Evolutionary conservation across 352 stramenopile species (phyloP).

Genomic region (Phytophthora constricta): DNA sequence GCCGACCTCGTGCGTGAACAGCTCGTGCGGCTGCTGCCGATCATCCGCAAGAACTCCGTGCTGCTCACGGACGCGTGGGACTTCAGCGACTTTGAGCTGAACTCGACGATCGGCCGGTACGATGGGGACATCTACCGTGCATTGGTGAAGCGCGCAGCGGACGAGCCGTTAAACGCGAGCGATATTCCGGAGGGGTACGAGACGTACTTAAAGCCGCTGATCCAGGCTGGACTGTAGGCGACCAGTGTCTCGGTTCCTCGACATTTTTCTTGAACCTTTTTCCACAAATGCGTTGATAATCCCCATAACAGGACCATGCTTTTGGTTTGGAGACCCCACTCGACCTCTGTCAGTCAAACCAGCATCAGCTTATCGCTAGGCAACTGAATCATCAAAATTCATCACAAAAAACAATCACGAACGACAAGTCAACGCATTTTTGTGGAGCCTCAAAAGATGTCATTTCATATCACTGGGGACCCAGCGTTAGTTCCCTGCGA

Average conservation of each 20-base stretch:
- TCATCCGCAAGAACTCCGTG: conserved; percentile 3
- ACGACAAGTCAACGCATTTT: too few relatives aligned
- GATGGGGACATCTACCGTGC: conserved; percentile 1
- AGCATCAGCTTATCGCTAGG: too few relatives aligned
- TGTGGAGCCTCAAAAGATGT: conserved; percentile 5
- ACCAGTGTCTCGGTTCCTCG: background rate
- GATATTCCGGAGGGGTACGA: background rate
- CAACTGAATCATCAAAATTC: too few relatives aligned
- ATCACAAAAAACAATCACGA: too few relatives aligned
- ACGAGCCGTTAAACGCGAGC: background rate
- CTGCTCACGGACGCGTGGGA: conserved; percentile 1
- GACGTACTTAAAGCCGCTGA: background rate
- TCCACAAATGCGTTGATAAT: too few relatives aligned
- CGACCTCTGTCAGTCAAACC: too few relatives aligned
- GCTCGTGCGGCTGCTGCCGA: background rate
- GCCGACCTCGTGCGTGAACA: background rate
- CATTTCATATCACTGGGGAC: background rate
- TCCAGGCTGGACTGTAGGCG: background rate
- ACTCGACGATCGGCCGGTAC: conserved; percentile 1
- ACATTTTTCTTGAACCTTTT: too few relatives aligned
- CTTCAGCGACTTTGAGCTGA: background rate
- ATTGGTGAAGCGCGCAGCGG: background rate
- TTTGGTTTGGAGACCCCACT: too few relatives aligned
- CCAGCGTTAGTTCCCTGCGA: background rate
- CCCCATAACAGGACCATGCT: too few relatives aligned